Base-by-base conservation (phyloP, 768 basidiomycete genomes). In the Calocera viscosa region DNA sequence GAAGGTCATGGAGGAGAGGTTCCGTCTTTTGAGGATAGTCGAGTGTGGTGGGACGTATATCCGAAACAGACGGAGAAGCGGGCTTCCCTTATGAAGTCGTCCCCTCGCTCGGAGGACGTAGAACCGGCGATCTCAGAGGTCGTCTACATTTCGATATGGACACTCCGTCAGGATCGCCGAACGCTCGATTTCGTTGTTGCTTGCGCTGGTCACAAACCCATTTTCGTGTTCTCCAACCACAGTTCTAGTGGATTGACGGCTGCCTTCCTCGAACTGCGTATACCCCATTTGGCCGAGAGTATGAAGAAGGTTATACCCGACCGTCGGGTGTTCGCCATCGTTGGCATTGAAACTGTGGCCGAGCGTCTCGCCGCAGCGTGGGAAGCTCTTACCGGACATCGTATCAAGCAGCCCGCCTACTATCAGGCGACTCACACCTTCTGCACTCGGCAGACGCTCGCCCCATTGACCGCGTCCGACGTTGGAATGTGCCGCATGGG, bases 141-240 rank as follows among this genome's bases (percentile, higher is more conserved):
- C 26, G 30, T 19, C 16, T 60, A 60, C 30, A 60, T 60, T 19
- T 60, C 53, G 7, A 26, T 60, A 60, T 60, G 53, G 53, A 60
- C 53, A 26, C 11, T 60, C 24, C 14, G 19, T 32, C 30, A 26
- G 30, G 30, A 60, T 5, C 30, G 10, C 19, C 53, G 14, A 19
- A 60, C 2, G 5, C 68, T 72, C 17, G 71, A 72, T 63, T 66
- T 71, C 41, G 75, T 90, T 10, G 76, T 89, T 2, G 82, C 86
- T 12, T 83, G 83, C 69, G 88, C 86, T 0, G 87, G 82, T 0
- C 72, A 77, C 60, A 87, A 90, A 69, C 90, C 89, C 1, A 70
- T 87, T 8, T 90, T 90, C 76, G 77, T 90, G 32, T 82, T 80
- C 72, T 75, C 78, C 19, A 74, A 78, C 8, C 75, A 73, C 24